phyloP scores from a whole-genome alignment of 225 moss, liverwort and hornwort species.

The Pseudoscleropodium purum region DNA sequence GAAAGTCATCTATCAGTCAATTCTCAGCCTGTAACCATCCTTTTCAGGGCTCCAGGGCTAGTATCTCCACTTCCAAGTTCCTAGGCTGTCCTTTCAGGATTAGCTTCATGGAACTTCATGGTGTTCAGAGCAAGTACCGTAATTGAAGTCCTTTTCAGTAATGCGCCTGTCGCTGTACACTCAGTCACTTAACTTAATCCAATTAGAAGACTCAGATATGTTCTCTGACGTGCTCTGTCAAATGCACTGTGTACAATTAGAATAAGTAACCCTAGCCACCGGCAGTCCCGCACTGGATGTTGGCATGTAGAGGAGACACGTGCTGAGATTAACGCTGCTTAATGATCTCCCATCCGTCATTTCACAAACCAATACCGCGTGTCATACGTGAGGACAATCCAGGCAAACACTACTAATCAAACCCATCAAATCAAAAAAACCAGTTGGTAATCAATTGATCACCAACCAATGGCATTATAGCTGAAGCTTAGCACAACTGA shows the following conservation, averaged over 20 bases:
- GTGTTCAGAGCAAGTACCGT: not conserved
- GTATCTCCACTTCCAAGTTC: not conserved
- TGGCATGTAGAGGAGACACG: not conserved
- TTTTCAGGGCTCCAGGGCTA: not conserved
- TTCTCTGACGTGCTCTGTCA: constrained; percentile 2
- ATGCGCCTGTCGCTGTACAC: not conserved
- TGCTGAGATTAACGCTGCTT: not conserved
- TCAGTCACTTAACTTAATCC: not conserved
- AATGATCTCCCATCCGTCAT: not conserved
- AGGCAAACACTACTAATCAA: not conserved
- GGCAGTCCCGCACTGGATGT: not conserved
- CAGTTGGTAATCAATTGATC: not conserved
- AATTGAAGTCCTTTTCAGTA: not conserved
- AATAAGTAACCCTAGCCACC: not conserved
- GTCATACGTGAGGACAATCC: not conserved
- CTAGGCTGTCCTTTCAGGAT: not conserved
- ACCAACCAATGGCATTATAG: not conserved
- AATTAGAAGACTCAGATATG: not conserved
- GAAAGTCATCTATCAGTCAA: not conserved
- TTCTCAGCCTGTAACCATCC: not conserved
- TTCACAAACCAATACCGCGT: not conserved
- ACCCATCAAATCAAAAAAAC: not conserved
- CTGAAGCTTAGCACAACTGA: not conserved
- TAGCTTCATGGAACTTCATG: not conserved
- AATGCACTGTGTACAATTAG: not conserved